phyloP scores from a whole-genome alignment of 2,329 filamentous ascomycete species.

The Pseudonectria foliicola region DNA sequence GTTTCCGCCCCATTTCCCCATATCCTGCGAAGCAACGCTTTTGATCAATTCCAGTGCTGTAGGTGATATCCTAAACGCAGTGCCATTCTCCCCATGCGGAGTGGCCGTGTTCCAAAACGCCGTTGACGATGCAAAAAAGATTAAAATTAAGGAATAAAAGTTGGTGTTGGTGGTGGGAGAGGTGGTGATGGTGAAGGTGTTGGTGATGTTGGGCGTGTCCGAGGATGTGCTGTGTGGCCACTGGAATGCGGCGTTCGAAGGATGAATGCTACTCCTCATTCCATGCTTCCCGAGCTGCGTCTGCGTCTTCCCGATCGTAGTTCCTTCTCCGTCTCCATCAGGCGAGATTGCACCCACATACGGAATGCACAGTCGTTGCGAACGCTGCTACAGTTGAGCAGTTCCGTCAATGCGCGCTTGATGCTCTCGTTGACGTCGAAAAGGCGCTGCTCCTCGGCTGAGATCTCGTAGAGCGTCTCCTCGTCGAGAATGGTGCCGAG shows the following conservation, averaged over 20 bases:
- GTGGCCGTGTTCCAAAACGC: conserved; percentile 4
- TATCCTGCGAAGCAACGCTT: no score
- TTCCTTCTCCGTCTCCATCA: conserved; percentile 56
- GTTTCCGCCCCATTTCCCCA: no score
- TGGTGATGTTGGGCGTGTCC: not conserved
- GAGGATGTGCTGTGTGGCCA: not conserved
- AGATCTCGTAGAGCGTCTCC: conserved; percentile 41
- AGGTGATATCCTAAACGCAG: not conserved
- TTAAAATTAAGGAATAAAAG: conserved; percentile 4
- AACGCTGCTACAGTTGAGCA: conserved; percentile 53
- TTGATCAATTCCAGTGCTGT: not conserved
- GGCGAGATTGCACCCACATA: conserved; percentile 50
- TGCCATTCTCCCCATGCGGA: not conserved
- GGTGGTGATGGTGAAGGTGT: not conserved
- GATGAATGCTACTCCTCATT: conserved; percentile 5
- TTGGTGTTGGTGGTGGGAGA: conserved; percentile 1
- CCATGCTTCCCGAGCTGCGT: conserved; percentile 32
- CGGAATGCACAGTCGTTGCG: conserved; percentile 44
- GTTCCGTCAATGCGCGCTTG: conserved; percentile 53
- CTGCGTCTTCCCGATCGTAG: conserved; percentile 45
- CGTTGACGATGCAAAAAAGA: conserved; percentile 7
- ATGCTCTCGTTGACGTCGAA: conserved; percentile 53
- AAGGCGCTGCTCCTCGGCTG: conserved; percentile 45
- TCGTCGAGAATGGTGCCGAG: conserved; percentile 41
- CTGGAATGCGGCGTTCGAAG: not conserved